phyloP scores from a whole-genome alignment of 805 yeast species.

The Isabelozyma heimii region DNA sequence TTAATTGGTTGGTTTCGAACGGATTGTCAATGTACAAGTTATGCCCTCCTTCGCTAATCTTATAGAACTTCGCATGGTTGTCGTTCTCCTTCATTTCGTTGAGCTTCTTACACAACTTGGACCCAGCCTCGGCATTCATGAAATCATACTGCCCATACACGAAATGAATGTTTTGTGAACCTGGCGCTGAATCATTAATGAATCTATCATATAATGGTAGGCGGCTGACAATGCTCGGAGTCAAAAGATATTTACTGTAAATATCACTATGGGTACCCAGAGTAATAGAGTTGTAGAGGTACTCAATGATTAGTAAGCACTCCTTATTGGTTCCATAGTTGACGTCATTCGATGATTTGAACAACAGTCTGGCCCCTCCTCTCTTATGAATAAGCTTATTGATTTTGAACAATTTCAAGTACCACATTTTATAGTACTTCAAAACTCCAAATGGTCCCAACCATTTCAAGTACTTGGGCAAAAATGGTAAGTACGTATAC shows the following conservation, averaged over 20 bases:
- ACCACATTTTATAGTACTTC: constrained; percentile 40
- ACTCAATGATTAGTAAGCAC: constrained; percentile 34
- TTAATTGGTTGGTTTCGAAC: constrained; percentile 33
- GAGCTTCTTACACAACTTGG: constrained; percentile 22
- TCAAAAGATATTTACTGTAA: constrained; percentile 47
- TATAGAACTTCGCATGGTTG: constrained; percentile 18
- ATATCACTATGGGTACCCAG: constrained; percentile 37
- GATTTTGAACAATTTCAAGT: constrained; percentile 35
- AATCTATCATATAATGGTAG: constrained; percentile 66
- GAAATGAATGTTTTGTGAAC: constrained; percentile 35
- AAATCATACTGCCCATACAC: constrained; percentile 73
- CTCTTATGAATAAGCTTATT: constrained; percentile 29
- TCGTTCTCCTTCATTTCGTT: constrained; percentile 15
- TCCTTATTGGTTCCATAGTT: constrained; percentile 39
- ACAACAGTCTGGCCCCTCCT: constrained; percentile 26
- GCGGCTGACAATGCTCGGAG: constrained; percentile 59
- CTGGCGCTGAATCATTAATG: constrained; percentile 5
- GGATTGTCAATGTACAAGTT: constrained; percentile 46
- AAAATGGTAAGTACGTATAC: constrained; percentile 42
- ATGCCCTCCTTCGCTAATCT: constrained; percentile 40
- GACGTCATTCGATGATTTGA: constrained; percentile 25
- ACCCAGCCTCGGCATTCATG: constrained; percentile 63
- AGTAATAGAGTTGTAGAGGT: constrained; percentile 40
- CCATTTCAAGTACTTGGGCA: constrained; percentile 47
- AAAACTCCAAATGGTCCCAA: constrained; percentile 42